phyloP scores from a whole-genome alignment of 176 grass and related monocot genomes.

The Triticum dicoccoides region DNA sequence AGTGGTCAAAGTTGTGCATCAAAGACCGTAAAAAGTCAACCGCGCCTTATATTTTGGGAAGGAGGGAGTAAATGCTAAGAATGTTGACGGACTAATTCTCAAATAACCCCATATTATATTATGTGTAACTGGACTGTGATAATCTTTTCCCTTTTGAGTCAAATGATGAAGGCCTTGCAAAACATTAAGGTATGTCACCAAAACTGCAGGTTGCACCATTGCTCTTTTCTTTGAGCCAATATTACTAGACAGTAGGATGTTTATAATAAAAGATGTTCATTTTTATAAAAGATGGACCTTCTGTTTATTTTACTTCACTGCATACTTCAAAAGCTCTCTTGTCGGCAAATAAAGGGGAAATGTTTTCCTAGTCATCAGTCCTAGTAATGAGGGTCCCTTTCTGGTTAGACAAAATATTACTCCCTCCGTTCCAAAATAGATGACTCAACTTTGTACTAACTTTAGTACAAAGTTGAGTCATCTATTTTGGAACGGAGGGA shows the following conservation, averaged over 20 bases:
- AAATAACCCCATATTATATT: background rate
- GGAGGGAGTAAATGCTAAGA: background rate
- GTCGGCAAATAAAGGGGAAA: background rate
- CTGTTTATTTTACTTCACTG: background rate
- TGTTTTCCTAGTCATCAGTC: background rate
- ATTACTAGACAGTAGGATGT: background rate
- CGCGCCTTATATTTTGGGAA: too few species aligned
- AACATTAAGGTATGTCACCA: background rate
- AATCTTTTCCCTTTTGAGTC: background rate
- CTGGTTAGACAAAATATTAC: background rate
- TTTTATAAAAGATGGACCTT: conserved; percentile 4
- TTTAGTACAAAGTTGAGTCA: too few species aligned
- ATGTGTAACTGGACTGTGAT: background rate
- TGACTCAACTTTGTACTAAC: too few species aligned
- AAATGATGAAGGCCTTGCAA: background rate
- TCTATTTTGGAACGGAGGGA: too few species aligned
- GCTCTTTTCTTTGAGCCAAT: background rate
- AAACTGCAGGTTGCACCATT: conserved; percentile 2
- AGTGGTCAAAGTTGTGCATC: too few species aligned
- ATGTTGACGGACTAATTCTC: background rate
- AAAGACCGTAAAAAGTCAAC: too few species aligned
- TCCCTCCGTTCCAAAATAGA: too few species aligned
- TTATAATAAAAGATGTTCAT: background rate
- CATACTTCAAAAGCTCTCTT: conserved; percentile 10
- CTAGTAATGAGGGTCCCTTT: conserved; percentile 8